Conservation (phyloP, 768 basidiomycete genomes). For the Brasilioporus rufonigricans region DNA sequence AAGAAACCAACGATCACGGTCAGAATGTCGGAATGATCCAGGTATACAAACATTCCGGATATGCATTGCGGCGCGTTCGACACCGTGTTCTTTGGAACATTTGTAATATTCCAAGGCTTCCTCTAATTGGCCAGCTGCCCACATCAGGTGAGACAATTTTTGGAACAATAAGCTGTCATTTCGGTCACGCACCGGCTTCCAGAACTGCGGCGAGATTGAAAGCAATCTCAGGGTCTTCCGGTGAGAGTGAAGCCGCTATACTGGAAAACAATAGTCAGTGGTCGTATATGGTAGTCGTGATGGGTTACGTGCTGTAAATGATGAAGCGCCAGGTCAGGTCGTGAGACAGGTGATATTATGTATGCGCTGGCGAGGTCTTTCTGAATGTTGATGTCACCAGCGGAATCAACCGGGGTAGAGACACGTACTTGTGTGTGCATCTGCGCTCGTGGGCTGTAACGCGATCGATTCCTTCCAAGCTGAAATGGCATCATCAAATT, state of each 20-base stretch:
- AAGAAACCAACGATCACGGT: conserved; percentile 17
- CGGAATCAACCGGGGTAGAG: conserved; percentile 18
- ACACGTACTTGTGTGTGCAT: conserved; percentile 80
- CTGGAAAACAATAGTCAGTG: conserved; percentile 45
- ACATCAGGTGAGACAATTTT: conserved; percentile 29
- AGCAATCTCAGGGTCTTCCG: conserved; percentile 87
- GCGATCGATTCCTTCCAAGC: conserved; percentile 85
- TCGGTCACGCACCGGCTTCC: conserved; percentile 69
- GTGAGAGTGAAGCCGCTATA: conserved; percentile 77
- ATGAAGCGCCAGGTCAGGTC: conserved; percentile 84
- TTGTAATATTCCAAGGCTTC: conserved; percentile 82
- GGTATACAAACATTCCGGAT: conserved; percentile 67
- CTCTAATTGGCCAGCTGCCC: conserved; percentile 71
- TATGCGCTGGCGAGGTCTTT: conserved; percentile 87
- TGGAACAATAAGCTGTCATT: conserved; percentile 34
- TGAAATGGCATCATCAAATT: conserved; percentile 81
- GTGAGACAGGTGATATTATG: conserved; percentile 73
- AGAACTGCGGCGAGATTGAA: conserved; percentile 91
- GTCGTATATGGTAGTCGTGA: conserved; percentile 28
- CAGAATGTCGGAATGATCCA: conserved; percentile 15
- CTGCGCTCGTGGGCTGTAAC: conserved; percentile 78
- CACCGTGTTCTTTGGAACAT: conserved; percentile 70
- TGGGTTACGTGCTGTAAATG: conserved; percentile 65
- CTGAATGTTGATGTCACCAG: conserved; percentile 22
- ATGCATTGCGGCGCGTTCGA: conserved; percentile 80